Evolutionary conservation across 2,329 filamentous ascomycete genomes (phyloP).

Genomic region (Claviceps africana): DNA sequence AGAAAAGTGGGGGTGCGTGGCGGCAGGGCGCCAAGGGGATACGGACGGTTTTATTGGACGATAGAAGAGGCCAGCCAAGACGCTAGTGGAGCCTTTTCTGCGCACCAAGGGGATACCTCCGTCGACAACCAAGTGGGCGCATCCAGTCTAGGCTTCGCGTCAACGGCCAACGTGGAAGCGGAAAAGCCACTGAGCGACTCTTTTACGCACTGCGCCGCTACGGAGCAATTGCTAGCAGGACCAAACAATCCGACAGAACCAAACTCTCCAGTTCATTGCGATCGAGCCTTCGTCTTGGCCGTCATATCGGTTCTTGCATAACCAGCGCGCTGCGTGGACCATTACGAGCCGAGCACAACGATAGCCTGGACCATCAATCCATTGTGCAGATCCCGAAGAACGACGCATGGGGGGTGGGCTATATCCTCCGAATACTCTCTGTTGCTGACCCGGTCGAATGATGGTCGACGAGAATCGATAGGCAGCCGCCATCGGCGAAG

Average conservation of each 20-base stretch:
- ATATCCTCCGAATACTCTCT: neutral
- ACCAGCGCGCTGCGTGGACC: neutral
- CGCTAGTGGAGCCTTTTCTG: too few species aligned
- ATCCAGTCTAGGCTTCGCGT: neutral
- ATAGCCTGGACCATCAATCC: neutral
- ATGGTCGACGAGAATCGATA: constrained; percentile 1
- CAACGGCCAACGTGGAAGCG: neutral
- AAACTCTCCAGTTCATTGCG: neutral
- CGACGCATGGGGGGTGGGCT: neutral
- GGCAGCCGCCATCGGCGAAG: neutral
- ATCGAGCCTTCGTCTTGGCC: neutral
- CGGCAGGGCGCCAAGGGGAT: too few species aligned
- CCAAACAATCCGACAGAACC: neutral
- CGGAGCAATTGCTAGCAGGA: neutral
- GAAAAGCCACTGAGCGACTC: neutral
- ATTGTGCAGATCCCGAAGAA: neutral
- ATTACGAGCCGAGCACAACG: neutral
- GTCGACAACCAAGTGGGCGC: neutral
- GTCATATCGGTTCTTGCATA: neutral
- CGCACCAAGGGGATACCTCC: too few species aligned
- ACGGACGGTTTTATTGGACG: too few species aligned
- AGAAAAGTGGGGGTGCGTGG: too few species aligned
- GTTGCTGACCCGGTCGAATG: neutral
- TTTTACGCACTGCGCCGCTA: neutral
- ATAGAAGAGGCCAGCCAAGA: too few species aligned